Base-by-base conservation (phyloP, 495 filamentous ascomycete species). In the Clohesyomyces aquaticus region DNA sequence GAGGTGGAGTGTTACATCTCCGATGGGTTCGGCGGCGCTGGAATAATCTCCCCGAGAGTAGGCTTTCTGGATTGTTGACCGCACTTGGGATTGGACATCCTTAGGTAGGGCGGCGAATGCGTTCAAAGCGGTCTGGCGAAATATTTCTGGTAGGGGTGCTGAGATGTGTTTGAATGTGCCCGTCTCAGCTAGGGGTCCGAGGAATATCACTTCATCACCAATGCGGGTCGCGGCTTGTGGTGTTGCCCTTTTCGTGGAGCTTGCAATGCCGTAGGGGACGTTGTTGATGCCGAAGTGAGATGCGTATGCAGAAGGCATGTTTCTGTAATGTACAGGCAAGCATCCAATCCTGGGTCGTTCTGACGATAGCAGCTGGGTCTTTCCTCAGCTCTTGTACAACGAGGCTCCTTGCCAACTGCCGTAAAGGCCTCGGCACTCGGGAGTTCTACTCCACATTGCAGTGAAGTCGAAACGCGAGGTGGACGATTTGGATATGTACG, bases 1-100 rank as follows among this genome's bases (percentile, higher is more conserved):
- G 6, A 75, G 49, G 43, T 72, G 70, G 42, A 71, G 66, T 0
- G 43, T 49, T 4, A 72, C 59, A 27, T 62, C 32, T 18, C 56
- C 23, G 21, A 69, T 60, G 12, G 42, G 2, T 25, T 56, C 51
- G 10, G n/a, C 21, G 19, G 1, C 22, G 8, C 12, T 52, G 6
- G 16, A n/a, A 27, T 62, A 22, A 11, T 41, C 58, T 50, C 26
- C 22, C 19, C 48, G 8, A 28, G 55, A 3, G 22, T 50, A 55
- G 14, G 62, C 38, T 47, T 19, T 43, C 45, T 61, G 56, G 38
- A 66, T 61, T 18, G 56, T 28, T 12, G 26, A 2, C 1, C 63
- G 42, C 0, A 69, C 57, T 59, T 54, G 25, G 1, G 19, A 26
- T 23, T 66, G 67, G 12, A 61, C 29, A 4, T 48, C 59, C 25